phyloP scores from a whole-genome alignment of 1,284 basidiomycete genomes.

The Caloboletus firmus region DNA sequence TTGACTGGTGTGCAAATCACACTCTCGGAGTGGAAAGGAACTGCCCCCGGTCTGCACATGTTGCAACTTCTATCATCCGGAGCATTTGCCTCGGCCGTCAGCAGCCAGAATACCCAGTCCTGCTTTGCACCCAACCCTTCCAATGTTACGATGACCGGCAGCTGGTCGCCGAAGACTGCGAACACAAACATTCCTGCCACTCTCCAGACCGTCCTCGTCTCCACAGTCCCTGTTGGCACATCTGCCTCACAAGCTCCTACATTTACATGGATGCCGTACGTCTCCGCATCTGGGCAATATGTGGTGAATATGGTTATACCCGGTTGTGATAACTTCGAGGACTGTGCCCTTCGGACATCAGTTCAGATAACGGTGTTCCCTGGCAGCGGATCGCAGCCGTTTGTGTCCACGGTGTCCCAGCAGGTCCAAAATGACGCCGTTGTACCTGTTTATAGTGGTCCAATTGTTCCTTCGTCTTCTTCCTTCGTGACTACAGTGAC shows the following conservation, averaged over 20 bases:
- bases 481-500: constrained; percentile 75
- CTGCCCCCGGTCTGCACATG: constrained; percentile 81
- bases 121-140: constrained; percentile 77
- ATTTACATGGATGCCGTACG: constrained; percentile 88
- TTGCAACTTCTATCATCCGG: constrained; percentile 91
- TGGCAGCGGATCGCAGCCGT: constrained; percentile 62
- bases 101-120: constrained; percentile 59
- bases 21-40: constrained; percentile 75
- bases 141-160: constrained; percentile 60
- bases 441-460: constrained; percentile 76
- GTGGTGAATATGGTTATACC: constrained; percentile 84
- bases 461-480: constrained; percentile 71
- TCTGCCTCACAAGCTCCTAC: constrained; percentile 61
- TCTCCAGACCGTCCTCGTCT: constrained; percentile 70
- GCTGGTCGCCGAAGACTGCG: constrained; percentile 66
- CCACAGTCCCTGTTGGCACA: constrained; percentile 67
- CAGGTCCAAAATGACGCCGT: constrained; percentile 65
- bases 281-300: constrained; percentile 86
- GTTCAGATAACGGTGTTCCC: constrained; percentile 86
- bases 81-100: constrained; percentile 76
- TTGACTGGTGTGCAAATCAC: constrained; percentile 86
- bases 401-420: constrained; percentile 72
- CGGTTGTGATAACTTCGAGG: constrained; percentile 79
- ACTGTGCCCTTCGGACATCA: constrained; percentile 79
- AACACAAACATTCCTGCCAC: constrained; percentile 80